phyloP scores from a whole-genome alignment of 179 eudicot species.

The Beta macrorhiza region DNA sequence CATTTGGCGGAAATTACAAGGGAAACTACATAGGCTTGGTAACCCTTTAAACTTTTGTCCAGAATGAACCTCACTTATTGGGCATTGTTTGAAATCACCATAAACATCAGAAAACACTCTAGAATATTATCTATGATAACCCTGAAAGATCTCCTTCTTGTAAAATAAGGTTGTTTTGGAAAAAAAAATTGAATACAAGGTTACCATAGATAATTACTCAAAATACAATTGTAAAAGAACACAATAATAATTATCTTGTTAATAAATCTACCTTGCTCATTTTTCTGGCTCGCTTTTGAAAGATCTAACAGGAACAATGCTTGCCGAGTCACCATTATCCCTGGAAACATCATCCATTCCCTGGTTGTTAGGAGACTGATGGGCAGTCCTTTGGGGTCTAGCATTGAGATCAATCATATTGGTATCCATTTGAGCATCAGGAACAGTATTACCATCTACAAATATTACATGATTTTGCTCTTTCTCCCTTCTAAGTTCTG shows the following conservation, averaged over 20 bases:
- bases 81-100: no score
- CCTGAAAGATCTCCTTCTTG: no score
- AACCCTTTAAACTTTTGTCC: no score
- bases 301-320: slow-evolving; percentile 59
- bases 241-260: neutral
- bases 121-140: no score
- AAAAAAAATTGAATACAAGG: no score
- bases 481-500: slow-evolving; percentile 32
- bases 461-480: slow-evolving; percentile 26
- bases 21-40: no score
- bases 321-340: slow-evolving; percentile 45
- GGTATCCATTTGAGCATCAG: slow-evolving; percentile 30
- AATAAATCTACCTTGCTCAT: slow-evolving; percentile 47
- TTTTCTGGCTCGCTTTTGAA: slow-evolving; percentile 53
- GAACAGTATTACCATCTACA: slow-evolving; percentile 27
- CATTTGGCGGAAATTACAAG: no score
- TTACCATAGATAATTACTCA: no score
- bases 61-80: no score
- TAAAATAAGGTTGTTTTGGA: no score
- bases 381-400: slow-evolving; percentile 34
- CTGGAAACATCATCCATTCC: slow-evolving; percentile 45
- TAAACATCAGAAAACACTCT: no score
- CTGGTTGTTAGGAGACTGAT: slow-evolving; percentile 30
- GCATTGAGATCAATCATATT: slow-evolving; percentile 41
- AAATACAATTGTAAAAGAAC: neutral